Conservation (phyloP, 805 yeast genomes). For the Suhomyces sp. region DNA sequence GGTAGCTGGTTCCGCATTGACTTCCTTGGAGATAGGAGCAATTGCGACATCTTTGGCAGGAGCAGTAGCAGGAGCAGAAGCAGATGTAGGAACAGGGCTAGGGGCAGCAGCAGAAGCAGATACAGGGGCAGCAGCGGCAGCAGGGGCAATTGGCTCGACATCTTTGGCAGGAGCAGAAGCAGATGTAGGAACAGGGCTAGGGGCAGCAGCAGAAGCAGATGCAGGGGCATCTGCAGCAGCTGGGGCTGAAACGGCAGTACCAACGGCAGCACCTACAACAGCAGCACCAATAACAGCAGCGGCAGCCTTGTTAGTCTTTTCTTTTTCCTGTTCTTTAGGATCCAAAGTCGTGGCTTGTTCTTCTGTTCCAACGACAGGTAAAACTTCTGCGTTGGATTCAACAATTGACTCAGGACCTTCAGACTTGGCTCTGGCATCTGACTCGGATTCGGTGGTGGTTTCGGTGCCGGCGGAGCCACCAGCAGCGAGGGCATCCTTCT, state of each 20-base stretch:
- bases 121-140: background rate
- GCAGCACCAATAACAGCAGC: conserved; percentile 4
- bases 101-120: background rate
- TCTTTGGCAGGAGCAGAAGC: conserved; percentile 1
- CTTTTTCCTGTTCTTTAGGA: conserved; percentile 12
- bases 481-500: conserved; percentile 21
- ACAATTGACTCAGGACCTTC: background rate
- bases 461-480: conserved; percentile 10
- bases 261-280: background rate
- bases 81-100: background rate
- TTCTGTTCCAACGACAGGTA: conserved; percentile 1
- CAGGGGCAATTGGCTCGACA: conserved; percentile 1
- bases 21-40: conserved; percentile 1
- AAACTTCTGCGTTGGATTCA: conserved; percentile 2
- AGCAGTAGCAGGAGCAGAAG: background rate
- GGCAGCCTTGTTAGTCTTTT: conserved; percentile 15
- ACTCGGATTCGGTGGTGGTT: conserved; percentile 7
- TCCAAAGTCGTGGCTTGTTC: conserved; percentile 7
- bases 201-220: background rate
- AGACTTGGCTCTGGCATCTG: background rate
- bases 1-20: conserved; percentile 2
- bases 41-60: conserved; percentile 3
- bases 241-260: conserved; percentile 6
- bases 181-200: background rate
- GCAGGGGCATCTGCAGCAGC: conserved; percentile 2